Evolutionary conservation across 176 grass and related monocot genomes (phyloP).

Genomic region (Microstegium vimineum): DNA sequence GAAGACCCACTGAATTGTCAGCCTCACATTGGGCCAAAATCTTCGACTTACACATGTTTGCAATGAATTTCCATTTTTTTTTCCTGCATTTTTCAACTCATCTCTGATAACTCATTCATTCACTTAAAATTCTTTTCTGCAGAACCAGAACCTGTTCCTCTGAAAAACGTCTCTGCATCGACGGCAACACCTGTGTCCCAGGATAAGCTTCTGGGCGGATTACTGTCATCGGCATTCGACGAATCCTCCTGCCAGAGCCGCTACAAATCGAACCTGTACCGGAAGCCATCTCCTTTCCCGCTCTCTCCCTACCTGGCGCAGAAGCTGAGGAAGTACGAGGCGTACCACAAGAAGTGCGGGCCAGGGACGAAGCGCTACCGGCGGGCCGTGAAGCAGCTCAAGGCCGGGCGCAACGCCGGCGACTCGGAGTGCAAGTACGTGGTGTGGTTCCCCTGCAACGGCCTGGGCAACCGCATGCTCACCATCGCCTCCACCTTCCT

Average conservation of each 20-base stretch:
- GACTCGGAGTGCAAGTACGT: conserved; percentile 59
- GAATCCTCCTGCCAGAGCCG: conserved; percentile 65
- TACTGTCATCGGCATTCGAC: conserved; percentile 51
- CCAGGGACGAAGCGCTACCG: conserved; percentile 55
- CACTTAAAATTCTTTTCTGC: neutral
- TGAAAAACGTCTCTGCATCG: neutral
- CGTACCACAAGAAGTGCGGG: conserved; percentile 79
- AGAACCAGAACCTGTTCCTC: conserved; percentile 20
- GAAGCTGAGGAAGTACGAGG: conserved; percentile 71
- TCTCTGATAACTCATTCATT: neutral
- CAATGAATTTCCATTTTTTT: neutral
- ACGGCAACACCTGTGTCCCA: neutral
- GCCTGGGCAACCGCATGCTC: conserved; percentile 89
- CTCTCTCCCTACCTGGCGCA: conserved; percentile 56
- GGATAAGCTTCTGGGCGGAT: conserved; percentile 58
- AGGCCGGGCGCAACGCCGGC: conserved; percentile 43
- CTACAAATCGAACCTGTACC: conserved; percentile 57
- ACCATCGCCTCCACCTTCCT: conserved; percentile 72
- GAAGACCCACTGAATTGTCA: neutral
- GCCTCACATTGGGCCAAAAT: neutral
- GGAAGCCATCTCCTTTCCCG: conserved; percentile 58
- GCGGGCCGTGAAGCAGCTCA: conserved; percentile 59
- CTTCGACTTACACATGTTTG: neutral
- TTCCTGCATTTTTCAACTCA: neutral
- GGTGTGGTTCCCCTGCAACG: conserved; percentile 83